Percentiles rank a stretch among this genome's conserved stretches.
Conservation (phyloP, 2,329 filamentous ascomycete species). For the Fusarium sp. region DNA sequence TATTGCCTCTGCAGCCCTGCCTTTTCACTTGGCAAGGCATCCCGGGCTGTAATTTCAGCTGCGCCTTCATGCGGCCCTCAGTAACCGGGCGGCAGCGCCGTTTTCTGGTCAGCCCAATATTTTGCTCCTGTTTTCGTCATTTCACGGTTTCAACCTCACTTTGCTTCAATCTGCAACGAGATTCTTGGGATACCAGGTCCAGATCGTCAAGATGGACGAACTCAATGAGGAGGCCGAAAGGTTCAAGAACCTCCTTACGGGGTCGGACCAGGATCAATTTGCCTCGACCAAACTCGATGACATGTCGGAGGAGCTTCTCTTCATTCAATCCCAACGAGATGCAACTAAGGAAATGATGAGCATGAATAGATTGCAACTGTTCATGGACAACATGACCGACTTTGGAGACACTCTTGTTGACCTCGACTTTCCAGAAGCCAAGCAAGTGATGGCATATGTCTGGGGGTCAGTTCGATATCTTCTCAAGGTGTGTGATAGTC, state of each 20-base stretch:
- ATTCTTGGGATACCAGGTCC: background rate
- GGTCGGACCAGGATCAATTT: background rate
- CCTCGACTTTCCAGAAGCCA: background rate
- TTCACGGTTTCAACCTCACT: background rate
- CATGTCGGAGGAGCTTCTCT: fast-evolving
- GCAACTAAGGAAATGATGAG: background rate
- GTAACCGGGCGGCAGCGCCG: background rate
- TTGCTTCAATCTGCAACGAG: background rate
- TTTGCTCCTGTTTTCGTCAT: background rate
- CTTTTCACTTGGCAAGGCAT: background rate
- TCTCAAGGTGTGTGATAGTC: background rate
- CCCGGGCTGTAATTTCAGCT: background rate
- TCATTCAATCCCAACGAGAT: background rate
- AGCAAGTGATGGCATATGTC: background rate
- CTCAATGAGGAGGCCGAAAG: background rate
- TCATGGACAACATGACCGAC: background rate
- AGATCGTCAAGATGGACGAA: background rate
- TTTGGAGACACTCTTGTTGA: background rate
- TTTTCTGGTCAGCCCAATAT: background rate
- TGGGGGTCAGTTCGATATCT: background rate
- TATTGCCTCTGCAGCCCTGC: background rate
- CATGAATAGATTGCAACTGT: background rate
- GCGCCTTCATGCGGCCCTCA: background rate
- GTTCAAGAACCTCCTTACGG: background rate
- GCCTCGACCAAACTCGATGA: fast-evolving